Base-by-base conservation (phyloP, 768 basidiomycete species). In the Rhodotorula sphaerocarpa region DNA sequence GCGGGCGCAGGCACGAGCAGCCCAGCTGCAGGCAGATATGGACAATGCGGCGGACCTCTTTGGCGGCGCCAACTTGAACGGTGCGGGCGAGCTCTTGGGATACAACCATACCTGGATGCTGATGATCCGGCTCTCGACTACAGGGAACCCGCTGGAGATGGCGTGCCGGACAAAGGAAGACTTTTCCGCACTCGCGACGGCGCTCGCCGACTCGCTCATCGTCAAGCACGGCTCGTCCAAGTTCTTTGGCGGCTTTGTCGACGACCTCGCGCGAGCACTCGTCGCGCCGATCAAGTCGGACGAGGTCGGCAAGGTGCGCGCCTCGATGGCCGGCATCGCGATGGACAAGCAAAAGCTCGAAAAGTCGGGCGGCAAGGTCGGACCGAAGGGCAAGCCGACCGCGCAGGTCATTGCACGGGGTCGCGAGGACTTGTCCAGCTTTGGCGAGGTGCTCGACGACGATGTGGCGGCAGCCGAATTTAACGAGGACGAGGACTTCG, bases 261-360 rank as follows among this genome's bases (percentile, higher is more conserved):
- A 96, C 72, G 82, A 88, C 67, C 84, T 91, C 67, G 83, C 83
- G 23, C 84, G 85, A 50, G 84, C 84, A 54, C 77, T 95, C 21
- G 84, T 86, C 1, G 76, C 79, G 61, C 83, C 89, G 9, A 80
- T 97, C 57, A 87, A 85, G 71, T 90, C 96, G 65, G 84, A 90
- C 55, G 93, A 99, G 70, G 85, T 90, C 31, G 82, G 91, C 65
- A 96, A 96, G 74, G 88, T 83, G 1, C 88, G 90, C 0, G 86
- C 84, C 53, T 84, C 79, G 6, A 78, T 99, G 57, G 89, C 88
- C 21, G 85, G 87, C 5, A 79, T 97, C 10, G 87, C 90, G 53
- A 96, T 93, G 72, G 90, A 92, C 78, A 99, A 97, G 78, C 88
- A 92, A 77, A 88, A 84, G 76, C 89, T 89, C 73, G 84, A 86